Conservation (phyloP, 306 rosid species). For the Rosa persica region DNA sequence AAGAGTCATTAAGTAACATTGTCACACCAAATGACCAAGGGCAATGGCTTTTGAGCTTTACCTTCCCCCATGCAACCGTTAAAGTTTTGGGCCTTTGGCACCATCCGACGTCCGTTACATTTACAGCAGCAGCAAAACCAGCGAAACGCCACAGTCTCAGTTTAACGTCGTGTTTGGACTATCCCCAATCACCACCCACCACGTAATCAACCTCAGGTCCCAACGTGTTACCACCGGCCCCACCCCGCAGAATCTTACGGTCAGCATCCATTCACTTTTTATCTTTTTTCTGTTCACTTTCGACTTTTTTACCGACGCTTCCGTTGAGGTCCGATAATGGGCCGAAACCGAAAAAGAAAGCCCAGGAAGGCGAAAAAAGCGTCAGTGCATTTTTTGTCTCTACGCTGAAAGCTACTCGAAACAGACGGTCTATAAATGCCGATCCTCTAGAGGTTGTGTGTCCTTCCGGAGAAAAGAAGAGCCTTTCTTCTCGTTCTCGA, state of each 20-base stretch:
- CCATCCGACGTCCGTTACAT: neutral
- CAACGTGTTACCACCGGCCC: neutral
- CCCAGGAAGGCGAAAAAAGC: neutral
- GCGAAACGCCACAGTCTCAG: neutral
- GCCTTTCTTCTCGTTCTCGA: neutral
- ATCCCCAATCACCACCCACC: neutral
- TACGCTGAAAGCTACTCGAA: neutral
- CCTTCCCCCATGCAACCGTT: neutral
- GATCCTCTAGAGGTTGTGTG: neutral
- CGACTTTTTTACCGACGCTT: neutral
- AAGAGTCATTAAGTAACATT: neutral
- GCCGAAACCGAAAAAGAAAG: neutral
- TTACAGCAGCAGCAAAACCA: neutral
- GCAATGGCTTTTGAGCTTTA: neutral
- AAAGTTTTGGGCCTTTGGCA: neutral
- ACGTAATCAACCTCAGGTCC: neutral
- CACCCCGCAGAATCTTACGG: neutral
- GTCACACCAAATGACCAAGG: neutral
- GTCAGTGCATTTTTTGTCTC: constrained; percentile 13
- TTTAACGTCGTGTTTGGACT: neutral
- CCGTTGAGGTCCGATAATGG: neutral
- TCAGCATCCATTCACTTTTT: neutral
- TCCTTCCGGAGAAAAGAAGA: neutral
- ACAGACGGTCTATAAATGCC: constrained; percentile 31
- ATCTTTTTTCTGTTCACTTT: neutral